Evolutionary conservation across 202 grass and related monocot genomes (phyloP).

Genomic region (Panicum hallii): DNA sequence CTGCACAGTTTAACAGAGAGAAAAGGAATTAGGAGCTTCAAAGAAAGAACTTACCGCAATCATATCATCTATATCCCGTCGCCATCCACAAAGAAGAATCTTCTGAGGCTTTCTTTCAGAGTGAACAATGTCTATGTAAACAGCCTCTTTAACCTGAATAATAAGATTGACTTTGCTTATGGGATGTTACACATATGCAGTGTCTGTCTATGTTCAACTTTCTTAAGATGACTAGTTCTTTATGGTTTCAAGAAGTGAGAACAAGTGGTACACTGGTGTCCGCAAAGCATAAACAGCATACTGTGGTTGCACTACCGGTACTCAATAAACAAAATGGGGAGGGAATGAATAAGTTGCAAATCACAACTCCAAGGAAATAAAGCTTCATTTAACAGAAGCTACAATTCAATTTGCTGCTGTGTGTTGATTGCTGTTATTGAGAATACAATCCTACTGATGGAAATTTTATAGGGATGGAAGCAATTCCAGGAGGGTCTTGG

Average conservation of each 20-base stretch:
- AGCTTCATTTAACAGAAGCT: conserved; percentile 25
- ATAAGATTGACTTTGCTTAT: conserved; percentile 69
- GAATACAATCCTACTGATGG: background rate
- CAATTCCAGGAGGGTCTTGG: conserved; percentile 21
- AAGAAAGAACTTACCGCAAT: conserved; percentile 74
- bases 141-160: conserved; percentile 85
- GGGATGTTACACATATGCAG: conserved; percentile 51
- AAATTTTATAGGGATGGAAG: conserved; percentile 21
- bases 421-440: conserved; percentile 11
- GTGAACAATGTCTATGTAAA: conserved; percentile 80
- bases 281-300: conserved; percentile 14
- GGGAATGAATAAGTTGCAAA: conserved; percentile 15
- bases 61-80: conserved; percentile 95
- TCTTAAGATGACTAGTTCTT: conserved; percentile 30
- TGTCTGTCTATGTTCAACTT: conserved; percentile 47
- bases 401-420: background rate
- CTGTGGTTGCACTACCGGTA: background rate
- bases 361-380: conserved; percentile 27
- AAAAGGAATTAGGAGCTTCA: conserved; percentile 71
- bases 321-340: conserved; percentile 20
- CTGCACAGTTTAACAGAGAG: conserved; percentile 67
- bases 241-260: conserved; percentile 46
- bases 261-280: conserved; percentile 29
- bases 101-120: conserved; percentile 74
- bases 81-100: conserved; percentile 89